Base-by-base conservation (phyloP, 495 filamentous ascomycete species). In the Clohesyomyces aquaticus region DNA sequence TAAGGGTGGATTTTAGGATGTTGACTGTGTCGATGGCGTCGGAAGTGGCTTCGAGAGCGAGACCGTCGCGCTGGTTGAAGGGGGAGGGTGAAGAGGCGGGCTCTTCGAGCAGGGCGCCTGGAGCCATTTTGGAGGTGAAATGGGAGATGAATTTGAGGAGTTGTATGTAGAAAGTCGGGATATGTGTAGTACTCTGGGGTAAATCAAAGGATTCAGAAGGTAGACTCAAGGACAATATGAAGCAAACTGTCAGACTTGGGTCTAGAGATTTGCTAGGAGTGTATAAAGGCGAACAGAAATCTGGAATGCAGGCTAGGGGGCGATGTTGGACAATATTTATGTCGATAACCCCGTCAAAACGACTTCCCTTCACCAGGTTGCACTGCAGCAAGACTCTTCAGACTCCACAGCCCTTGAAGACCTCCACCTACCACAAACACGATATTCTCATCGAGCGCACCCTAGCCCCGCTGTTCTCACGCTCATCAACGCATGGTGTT, bases 11-110 rank as follows among this genome's bases (percentile, higher is more conserved):
- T 67, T 89, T 91, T 65, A 93, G 78, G 38, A 91, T 78, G 78
- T 96, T 95, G 78, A 94, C 85, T 1, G 81, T 78, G 77, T 96
- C 90, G 70, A 96, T 87, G 72, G 83, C 80, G 75, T 94, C 91
- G 1, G 90, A 93, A 29, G 86, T 83, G 27, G 82, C 82, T 72
- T 94, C 90, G n/a, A 96, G 84, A n/a, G 83, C 84, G 6, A 84
- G 81, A 23, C 89, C 89, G 69, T 88, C 82, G 26, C 84, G 80
- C 32, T 73, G 52, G 61, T 74, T 72, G 66, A 75, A 73, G 64
- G 61, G 53, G 43, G 70, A 63, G 19, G n/a, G n/a, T n/a, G 62
- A 45, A 45, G 69, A 51, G 61, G 68, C 72, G 4, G 74, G 72
- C 19, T 58, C 64, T 41, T 77, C 76, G 56, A 70, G 48, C 27